Conservation (phyloP, 352 stramenopile species). For the Phytophthora pisi region DNA sequence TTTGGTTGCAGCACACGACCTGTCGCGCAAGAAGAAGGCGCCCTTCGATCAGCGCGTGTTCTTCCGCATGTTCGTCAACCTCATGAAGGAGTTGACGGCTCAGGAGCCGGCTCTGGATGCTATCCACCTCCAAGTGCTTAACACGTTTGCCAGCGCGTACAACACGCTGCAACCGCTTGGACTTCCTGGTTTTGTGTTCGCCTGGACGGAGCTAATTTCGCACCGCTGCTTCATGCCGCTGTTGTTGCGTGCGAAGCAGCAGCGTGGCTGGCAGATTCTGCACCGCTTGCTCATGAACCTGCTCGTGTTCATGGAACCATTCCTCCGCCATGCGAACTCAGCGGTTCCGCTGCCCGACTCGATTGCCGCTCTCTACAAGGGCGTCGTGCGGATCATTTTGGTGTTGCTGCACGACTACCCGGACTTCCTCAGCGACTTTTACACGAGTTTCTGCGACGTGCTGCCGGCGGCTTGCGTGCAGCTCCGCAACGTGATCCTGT, state of each 20-base stretch:
- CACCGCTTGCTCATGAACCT: constrained; percentile 98
- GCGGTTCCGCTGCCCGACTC: constrained; percentile 81
- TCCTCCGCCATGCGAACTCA: constrained; percentile 91
- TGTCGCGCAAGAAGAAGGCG: constrained; percentile 83
- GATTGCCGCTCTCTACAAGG: constrained; percentile 97
- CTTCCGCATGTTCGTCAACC: constrained; percentile 98
- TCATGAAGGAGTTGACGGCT: constrained; percentile 97
- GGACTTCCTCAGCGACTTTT: constrained; percentile 98
- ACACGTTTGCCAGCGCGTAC: constrained; percentile 97
- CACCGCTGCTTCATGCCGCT: constrained; percentile 99
- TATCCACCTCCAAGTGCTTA: constrained; percentile 95
- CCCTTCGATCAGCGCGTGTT: constrained; percentile 98
- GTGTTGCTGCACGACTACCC: constrained; percentile 99
- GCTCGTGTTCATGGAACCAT: constrained; percentile 98
- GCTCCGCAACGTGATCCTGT: constrained; percentile 98
- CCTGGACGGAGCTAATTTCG: constrained; percentile 98
- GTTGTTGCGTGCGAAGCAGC: constrained; percentile 92
- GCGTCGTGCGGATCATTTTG: constrained; percentile 96
- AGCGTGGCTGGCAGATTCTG: constrained; percentile 97
- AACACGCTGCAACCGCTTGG: constrained; percentile 96
- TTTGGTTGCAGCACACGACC: constrained; percentile 89
- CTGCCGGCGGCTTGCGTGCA: constrained; percentile 98
- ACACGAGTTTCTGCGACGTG: constrained; percentile 98
- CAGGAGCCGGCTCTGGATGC: constrained; percentile 93
- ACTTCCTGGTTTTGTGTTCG: constrained; percentile 97